phyloP scores from a whole-genome alignment of 305 asterid species.

The Ilex paraguariensis region DNA sequence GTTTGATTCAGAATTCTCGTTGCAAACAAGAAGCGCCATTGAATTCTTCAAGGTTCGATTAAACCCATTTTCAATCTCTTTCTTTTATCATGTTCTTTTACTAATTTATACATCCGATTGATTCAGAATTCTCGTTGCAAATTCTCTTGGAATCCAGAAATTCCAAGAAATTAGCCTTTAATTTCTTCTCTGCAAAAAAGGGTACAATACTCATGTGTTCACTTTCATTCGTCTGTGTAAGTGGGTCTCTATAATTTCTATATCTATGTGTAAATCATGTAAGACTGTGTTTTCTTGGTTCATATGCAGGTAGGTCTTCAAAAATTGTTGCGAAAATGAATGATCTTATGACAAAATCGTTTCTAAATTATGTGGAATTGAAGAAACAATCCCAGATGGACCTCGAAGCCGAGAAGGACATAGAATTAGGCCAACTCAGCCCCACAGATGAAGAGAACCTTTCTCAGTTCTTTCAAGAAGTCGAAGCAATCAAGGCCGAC shows the following conservation, averaged over 20 bases:
- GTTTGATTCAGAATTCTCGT: not conserved
- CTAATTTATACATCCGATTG: not conserved
- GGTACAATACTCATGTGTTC: not conserved
- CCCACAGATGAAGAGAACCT: slow-evolving; percentile 38
- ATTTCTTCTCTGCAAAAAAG: slow-evolving; percentile 3
- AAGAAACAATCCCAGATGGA: slow-evolving; percentile 63
- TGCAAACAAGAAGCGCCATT: slow-evolving; percentile 3
- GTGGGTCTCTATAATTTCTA: not conserved
- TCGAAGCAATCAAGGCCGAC: slow-evolving; percentile 39
- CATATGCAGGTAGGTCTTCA: slow-evolving; percentile 10
- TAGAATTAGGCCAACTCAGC: slow-evolving; percentile 47
- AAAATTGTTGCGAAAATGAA: slow-evolving; percentile 50
- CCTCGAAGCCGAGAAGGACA: slow-evolving; percentile 37
- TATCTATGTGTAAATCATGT: not conserved
- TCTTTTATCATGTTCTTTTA: not conserved
- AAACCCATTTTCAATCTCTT: slow-evolving; percentile 10
- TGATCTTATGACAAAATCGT: slow-evolving; percentile 81
- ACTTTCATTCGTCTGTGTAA: not conserved
- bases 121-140: not conserved
- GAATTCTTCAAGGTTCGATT: slow-evolving; percentile 10
- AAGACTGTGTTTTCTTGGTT: slow-evolving; percentile 11
- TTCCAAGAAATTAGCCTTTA: slow-evolving; percentile 11
- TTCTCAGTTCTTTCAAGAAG: slow-evolving; percentile 55
- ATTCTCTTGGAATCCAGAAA: slow-evolving; percentile 1
- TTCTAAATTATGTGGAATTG: slow-evolving; percentile 64